Evolutionary conservation across 2,329 filamentous ascomycete genomes (phyloP).

Genomic region (Exserohilum turcica): DNA sequence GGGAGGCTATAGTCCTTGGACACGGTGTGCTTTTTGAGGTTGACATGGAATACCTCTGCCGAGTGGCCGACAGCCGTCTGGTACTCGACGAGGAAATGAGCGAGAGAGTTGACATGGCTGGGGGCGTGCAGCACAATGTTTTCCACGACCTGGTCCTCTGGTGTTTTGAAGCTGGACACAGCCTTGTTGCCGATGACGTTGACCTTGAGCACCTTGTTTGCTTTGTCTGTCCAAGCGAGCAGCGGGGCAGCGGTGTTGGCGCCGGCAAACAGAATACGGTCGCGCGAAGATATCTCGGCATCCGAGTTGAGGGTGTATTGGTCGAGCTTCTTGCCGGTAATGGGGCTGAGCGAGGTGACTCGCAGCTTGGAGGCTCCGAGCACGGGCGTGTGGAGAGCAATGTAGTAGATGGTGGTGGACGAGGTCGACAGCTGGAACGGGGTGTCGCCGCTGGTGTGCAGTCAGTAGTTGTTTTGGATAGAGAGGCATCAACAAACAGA

Average conservation of each 20-base stretch:
- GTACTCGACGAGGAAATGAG: slow-evolving; percentile 86
- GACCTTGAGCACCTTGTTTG: slow-evolving; percentile 67
- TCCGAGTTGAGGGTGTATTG: slow-evolving; percentile 76
- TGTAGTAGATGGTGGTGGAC: slow-evolving; percentile 72
- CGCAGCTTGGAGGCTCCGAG: slow-evolving; percentile 74
- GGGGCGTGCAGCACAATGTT: slow-evolving; percentile 73
- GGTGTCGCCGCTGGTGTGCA: slow-evolving; percentile 62
- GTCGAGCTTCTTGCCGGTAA: slow-evolving; percentile 72
- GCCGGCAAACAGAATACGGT: slow-evolving; percentile 75
- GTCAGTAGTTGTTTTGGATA: slow-evolving; percentile 12
- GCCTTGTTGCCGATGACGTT: slow-evolving; percentile 66
- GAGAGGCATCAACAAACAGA: neutral
- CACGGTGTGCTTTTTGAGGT: slow-evolving; percentile 70
- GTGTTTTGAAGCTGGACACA: slow-evolving; percentile 52
- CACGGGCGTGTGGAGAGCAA: slow-evolving; percentile 71
- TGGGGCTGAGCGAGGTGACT: slow-evolving; percentile 72
- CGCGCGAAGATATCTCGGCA: slow-evolving; percentile 67
- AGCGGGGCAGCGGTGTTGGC: slow-evolving; percentile 76
- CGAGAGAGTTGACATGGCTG: slow-evolving; percentile 69
- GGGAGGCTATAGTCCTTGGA: slow-evolving; percentile 83
- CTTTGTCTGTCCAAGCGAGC: slow-evolving; percentile 73
- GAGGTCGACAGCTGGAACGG: slow-evolving; percentile 78
- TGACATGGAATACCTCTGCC: slow-evolving; percentile 84
- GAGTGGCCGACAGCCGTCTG: slow-evolving; percentile 72
- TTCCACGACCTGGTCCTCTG: slow-evolving; percentile 51